Evolutionary conservation across 2,329 filamentous ascomycete genomes (phyloP), one percentile per base, ranked within the genome.

Genomic region (Gaeumannomyces sp.): DNA sequence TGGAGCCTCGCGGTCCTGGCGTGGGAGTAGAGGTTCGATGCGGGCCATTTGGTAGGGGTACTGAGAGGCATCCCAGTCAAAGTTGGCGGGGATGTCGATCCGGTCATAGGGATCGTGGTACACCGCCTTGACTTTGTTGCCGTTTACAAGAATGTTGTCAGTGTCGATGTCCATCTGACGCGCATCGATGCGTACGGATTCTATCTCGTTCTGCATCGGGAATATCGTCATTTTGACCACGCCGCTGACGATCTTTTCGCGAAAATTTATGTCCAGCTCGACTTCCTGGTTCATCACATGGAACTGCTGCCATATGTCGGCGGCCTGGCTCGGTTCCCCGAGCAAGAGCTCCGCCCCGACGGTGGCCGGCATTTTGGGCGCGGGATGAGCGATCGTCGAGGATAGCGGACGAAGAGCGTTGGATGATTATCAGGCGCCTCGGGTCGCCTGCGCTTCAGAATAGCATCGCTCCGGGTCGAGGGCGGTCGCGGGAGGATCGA

Each of bases 181-280:
- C 29, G 85, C 86, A 71, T 89, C 85, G 67, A 89, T 80, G 31
- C 76, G 79, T 58, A 90, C 79, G 63, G 83, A 81, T 60, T 83
- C 79, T 80, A 63, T 85, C 66, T 85, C 77, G 57, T 79, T 78
- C 70, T 81, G 81, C 66, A 85, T 80, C 65, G 84, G 80, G 69
- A 90, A 88, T 64, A 98, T 86, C 35, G 89, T 90, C 70, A 99
- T 90, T 70, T 93, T 89, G 11, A 91, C 92, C 68, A 85, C 89
- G 62, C 95, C 95, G 67, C 85, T 88, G 72, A 98, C 79, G 72
- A 83, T 85, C 76, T 88, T 89, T 64, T 85, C 85, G 68, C 85
- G 83, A 74, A 99, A 96, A 78, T 96, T 91, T 73, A 99, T 82
- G 71, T 98, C 93, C 66, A 99, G 82, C 71, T 93, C 89, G 62